Base-by-base conservation (phyloP, 176 grass and related monocot genomes). In the Carex kokanica region DNA sequence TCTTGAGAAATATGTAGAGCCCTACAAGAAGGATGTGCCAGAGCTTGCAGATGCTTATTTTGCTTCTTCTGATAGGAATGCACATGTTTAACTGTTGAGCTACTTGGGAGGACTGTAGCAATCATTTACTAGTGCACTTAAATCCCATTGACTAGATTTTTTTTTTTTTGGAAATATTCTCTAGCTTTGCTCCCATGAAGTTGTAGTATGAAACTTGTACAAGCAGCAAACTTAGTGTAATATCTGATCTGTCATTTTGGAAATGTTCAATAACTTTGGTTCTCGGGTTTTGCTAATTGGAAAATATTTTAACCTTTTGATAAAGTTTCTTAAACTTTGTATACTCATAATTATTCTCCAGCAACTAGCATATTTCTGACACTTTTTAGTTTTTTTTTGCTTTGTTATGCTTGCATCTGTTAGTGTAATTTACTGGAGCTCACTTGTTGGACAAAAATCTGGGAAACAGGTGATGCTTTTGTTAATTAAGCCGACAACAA, bases 1-100 rank as follows among this genome's bases (percentile, higher is more conserved):
- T 12, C 18, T 81, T 43, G 78, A 81, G 31, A 62, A 63, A 16
- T 81, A 23, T 43, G 31, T 81, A 14, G 17, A 14, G 5, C 55
- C 78, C 5, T 81, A 81, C 31, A 81, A 64, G 55, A 41, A 64
- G 12, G 49, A 63, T 41, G 34, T 81, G 52, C 56, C 56, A 25
- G 78, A 81, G 32, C 57, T 81, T 40, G 18, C n/a, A 2, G 36
- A 49, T 16, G 56, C 55, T 45, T 64, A 64, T 81, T 34, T 40
- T 60, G 55, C 43, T 60, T 16, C 55, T 29, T 31, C 13, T 58
- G 54, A 15, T 56, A 27, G 9, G 21, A 75, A 53, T 4, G 12
- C 53, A 27, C 24, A 3, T n/a, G 23, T 27, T 45, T 74, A 47
- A 63, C 21, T 63, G 21, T 7, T 63, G 60, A 23, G 4, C 10